A percentile compares a stretch with the other conserved stretches of the same genome.
Evolutionary conservation across 169 alveolate species (phyloP).

Genomic region (Neospora caninum): DNA sequence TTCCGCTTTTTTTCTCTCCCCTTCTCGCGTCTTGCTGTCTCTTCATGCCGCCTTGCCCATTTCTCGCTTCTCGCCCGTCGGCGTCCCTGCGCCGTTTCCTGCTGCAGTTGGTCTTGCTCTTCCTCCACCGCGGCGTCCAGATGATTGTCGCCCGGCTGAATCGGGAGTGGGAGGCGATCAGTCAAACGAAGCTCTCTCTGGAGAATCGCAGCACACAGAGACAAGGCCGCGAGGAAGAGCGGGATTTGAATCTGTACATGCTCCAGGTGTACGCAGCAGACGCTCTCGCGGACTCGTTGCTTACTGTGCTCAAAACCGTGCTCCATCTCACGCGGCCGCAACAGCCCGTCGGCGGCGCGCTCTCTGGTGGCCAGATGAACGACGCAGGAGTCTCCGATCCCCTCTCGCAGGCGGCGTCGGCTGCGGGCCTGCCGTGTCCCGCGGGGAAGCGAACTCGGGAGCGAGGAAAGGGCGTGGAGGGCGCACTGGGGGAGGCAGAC

Average conservation of each 20-base stretch:
- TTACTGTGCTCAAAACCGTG: conserved; percentile 2
- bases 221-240: conserved; percentile 48
- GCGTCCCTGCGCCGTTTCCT: neutral
- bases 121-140: conserved; percentile 47
- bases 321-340: conserved; percentile 47
- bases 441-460: no score
- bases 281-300: conserved; percentile 44
- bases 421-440: neutral
- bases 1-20: neutral
- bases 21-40: neutral
- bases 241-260: conserved; percentile 38
- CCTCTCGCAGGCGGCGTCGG: neutral
- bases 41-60: neutral
- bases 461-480: conserved; percentile 7
- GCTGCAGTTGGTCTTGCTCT: conserved; percentile 45
- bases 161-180: conserved; percentile 40
- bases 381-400: neutral
- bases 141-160: conserved; percentile 37
- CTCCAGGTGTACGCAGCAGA: conserved; percentile 54
- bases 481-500: conserved; percentile 10
- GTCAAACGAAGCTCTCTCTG: conserved; percentile 12
- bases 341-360: neutral
- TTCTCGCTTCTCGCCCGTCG: neutral
- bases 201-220: neutral
- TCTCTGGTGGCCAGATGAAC: neutral